Percentiles rank a stretch among this genome's conserved stretches.
phyloP scores from a whole-genome alignment of 768 basidiomycete species.

The Rhodotorula diobovata region DNA sequence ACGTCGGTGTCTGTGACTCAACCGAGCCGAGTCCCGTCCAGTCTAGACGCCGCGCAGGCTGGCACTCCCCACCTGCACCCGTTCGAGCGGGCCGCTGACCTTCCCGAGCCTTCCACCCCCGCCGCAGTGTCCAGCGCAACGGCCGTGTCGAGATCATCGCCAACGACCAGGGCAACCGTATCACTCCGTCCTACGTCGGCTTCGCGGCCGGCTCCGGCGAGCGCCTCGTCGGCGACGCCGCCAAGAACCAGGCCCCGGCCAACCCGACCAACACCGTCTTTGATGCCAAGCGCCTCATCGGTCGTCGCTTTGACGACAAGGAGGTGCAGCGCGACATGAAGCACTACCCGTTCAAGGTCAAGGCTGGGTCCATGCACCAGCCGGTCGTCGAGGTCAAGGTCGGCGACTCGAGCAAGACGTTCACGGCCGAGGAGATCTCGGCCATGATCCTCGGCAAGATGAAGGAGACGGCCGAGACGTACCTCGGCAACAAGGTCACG shows the following conservation, averaged over 20 bases:
- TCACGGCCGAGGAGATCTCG: slow-evolving; percentile 58
- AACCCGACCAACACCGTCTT: slow-evolving; percentile 90
- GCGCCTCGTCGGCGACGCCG: slow-evolving; percentile 75
- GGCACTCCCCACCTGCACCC: no score
- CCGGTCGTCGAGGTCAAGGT: slow-evolving; percentile 48
- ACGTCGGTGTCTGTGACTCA: no score
- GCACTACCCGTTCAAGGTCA: slow-evolving; percentile 56
- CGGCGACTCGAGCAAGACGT: slow-evolving; percentile 72
- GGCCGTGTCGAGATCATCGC: slow-evolving; percentile 90
- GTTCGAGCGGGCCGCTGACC: no score
- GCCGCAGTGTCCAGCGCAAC: slow-evolving; percentile 67
- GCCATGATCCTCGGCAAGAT: slow-evolving; percentile 96
- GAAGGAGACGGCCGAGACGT: slow-evolving; percentile 99
- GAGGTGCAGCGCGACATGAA: slow-evolving; percentile 78
- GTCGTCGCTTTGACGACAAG: slow-evolving; percentile 58
- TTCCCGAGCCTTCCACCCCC: not conserved
- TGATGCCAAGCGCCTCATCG: slow-evolving; percentile 85
- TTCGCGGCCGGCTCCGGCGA: slow-evolving; percentile 38
- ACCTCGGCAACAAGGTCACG: slow-evolving; percentile 90
- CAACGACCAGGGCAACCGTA: slow-evolving; percentile 98
- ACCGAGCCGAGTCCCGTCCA: no score
- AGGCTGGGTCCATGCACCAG: slow-evolving; percentile 42
- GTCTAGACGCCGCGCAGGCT: no score
- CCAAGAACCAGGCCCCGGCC: slow-evolving; percentile 90
- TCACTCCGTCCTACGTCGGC: slow-evolving; percentile 64